Evolutionary conservation across 208 protist species (phyloP).

Genomic region (Leishmania major): DNA sequence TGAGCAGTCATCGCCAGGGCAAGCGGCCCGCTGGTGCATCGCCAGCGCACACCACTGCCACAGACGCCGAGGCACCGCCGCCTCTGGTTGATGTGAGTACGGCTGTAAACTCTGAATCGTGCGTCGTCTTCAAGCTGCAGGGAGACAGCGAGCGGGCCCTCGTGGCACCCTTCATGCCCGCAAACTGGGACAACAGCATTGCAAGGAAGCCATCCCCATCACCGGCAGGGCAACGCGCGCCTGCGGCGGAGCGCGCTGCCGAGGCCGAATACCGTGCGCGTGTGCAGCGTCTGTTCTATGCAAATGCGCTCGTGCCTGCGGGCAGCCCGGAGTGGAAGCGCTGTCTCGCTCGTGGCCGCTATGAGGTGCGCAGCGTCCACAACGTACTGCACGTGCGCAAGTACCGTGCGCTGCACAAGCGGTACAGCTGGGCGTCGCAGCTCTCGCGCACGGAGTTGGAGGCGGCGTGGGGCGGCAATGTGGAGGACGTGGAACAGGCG

Average conservation of each 20-base stretch:
- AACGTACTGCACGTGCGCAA: constrained; percentile 58
- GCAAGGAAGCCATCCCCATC: not conserved
- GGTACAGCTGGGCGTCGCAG: constrained; percentile 60
- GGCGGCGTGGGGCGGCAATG: constrained; percentile 21
- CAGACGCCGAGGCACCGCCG: not conserved
- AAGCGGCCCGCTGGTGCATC: not conserved
- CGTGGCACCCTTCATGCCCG: constrained; percentile 29
- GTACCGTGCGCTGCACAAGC: constrained; percentile 73
- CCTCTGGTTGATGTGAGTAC: not conserved
- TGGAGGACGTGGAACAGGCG: constrained; percentile 34
- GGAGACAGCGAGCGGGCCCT: not conserved
- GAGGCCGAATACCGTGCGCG: constrained; percentile 43
- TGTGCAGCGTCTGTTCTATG: constrained; percentile 64
- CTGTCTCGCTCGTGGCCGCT: constrained; percentile 63
- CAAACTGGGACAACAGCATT: constrained; percentile 31
- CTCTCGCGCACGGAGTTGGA: constrained; percentile 45
- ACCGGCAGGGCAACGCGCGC: not conserved
- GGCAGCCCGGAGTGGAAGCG: constrained; percentile 57
- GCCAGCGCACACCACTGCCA: not conserved
- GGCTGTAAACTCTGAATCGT: not conserved
- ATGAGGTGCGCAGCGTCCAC: constrained; percentile 51
- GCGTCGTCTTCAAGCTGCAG: constrained; percentile 22
- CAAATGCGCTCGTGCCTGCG: constrained; percentile 33
- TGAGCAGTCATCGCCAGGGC: not conserved
- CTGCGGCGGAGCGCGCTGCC: not conserved